These are phyloP conservation scores for Areca catechu DNA, from an alignment of 176 grass and related monocot species.

Conservation along the genomic window DNA sequence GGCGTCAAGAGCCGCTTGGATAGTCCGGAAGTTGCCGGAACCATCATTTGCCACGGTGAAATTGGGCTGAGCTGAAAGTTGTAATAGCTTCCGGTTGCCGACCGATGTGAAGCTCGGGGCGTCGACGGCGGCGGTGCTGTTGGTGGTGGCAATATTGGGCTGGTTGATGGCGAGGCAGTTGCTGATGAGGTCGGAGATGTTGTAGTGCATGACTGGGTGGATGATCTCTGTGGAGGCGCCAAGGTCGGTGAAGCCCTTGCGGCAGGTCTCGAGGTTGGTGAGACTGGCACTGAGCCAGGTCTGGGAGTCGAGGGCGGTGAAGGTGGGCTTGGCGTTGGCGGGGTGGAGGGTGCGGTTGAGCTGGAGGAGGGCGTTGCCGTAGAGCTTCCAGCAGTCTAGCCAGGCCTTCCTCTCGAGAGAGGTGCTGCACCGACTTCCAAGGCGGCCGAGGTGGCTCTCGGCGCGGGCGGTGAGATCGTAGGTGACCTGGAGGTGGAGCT, in stretches of 20 bases:
- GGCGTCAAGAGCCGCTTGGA: too few relatives aligned
- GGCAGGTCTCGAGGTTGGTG: slow-evolving; percentile 36
- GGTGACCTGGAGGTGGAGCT: slow-evolving; percentile 21
- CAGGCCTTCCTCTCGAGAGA: slow-evolving; percentile 16
- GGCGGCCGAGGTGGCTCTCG: slow-evolving; percentile 15
- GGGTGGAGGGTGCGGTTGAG: slow-evolving; percentile 31
- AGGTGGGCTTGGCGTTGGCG: not conserved
- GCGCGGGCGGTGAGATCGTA: slow-evolving; percentile 21
- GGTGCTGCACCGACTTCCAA: slow-evolving; percentile 13
- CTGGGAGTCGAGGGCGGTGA: slow-evolving; percentile 24
- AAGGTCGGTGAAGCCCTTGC: slow-evolving; percentile 26
- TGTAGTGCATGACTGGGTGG: slow-evolving; percentile 23
- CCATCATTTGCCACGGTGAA: too few relatives aligned
- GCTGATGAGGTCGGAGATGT: slow-evolving; percentile 43
- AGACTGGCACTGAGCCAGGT: slow-evolving; percentile 42
- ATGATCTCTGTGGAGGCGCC: slow-evolving; percentile 23
- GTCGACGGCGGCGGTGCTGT: not conserved
- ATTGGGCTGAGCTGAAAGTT: not conserved
- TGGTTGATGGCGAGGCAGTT: slow-evolving; percentile 41
- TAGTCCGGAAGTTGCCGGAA: too few relatives aligned
- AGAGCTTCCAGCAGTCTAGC: slow-evolving; percentile 43
- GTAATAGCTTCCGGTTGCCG: slow-evolving; percentile 8
- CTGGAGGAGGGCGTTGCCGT: slow-evolving; percentile 24
- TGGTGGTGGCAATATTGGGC: not conserved
- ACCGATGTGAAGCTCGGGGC: slow-evolving; percentile 12